Percentiles rank a stretch among this genome's conserved stretches.
These are phyloP conservation scores for Byssoonygena ceratinophila DNA, from an alignment of 2,329 filamentous ascomycete species.

Conservation along the genomic window DNA sequence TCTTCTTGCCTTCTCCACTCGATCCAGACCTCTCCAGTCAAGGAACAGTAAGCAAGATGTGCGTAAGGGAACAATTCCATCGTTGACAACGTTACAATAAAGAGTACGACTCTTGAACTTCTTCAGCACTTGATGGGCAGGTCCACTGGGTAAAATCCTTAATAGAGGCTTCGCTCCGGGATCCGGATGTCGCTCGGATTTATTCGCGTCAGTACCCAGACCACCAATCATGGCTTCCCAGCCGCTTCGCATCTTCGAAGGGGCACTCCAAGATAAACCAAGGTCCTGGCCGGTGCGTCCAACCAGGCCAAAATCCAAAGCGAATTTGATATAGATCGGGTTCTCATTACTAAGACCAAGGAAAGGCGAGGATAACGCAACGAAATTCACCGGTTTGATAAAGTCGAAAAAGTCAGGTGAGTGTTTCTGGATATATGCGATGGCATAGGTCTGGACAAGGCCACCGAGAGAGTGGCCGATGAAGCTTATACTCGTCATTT, in stretches of 20 bases:
- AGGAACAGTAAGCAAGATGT: slow-evolving; percentile 95
- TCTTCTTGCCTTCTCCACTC: slow-evolving; percentile 85
- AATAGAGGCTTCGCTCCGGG: slow-evolving; percentile 80
- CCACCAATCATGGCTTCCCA: slow-evolving; percentile 83
- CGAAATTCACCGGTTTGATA: slow-evolving; percentile 83
- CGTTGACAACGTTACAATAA: slow-evolving; percentile 95
- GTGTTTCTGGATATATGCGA: slow-evolving; percentile 94
- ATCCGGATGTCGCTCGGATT: slow-evolving; percentile 49
- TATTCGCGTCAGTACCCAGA: slow-evolving; percentile 52
- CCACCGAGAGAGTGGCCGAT: slow-evolving; percentile 86
- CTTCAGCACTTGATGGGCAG: slow-evolving; percentile 73
- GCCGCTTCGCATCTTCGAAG: slow-evolving; percentile 70
- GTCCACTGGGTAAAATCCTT: slow-evolving; percentile 79
- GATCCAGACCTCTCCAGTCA: slow-evolving; percentile 87
- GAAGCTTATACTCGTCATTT: slow-evolving; percentile 90
- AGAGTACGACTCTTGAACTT: slow-evolving; percentile 85
- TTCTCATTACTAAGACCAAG: slow-evolving; percentile 94
- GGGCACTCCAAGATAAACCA: slow-evolving; percentile 85
- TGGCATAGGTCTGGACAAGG: slow-evolving; percentile 81
- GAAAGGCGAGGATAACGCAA: slow-evolving; percentile 76
- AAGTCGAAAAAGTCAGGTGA: slow-evolving; percentile 79
- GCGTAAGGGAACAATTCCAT: slow-evolving; percentile 86
- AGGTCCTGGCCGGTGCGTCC: slow-evolving; percentile 94
- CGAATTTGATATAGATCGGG: slow-evolving; percentile 92
- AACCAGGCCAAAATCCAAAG: slow-evolving; percentile 87